Base-by-base conservation (phyloP, 73 alveolate species). In the Effrenium voratum region DNA sequence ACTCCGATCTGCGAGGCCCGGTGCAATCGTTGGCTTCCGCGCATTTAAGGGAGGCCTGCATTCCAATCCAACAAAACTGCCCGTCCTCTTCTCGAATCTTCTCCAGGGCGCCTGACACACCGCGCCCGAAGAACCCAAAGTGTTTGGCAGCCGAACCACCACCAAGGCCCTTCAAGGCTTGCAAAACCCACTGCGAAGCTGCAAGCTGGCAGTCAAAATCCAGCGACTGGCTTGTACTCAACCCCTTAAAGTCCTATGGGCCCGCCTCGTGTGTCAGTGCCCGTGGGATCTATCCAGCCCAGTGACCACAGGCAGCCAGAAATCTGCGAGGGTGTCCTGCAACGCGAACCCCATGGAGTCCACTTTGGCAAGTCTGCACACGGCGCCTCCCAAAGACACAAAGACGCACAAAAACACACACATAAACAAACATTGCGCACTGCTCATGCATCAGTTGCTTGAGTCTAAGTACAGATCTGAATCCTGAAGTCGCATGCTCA, bases 291-390 rank as follows among this genome's bases (percentile, higher is more conserved):
- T 3, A 79, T 43, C 97, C 97, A 90, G 13, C 97, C 97, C 57
- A 90, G 75, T 19, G 97, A 86, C 97, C 97, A 90, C 12, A 90
- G 87, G 55, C 97, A 90, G 32, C 97, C 97, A 34, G 86, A 79
- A 24, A 90, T 5, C 52, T 90, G 97, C 79, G 66, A 55, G 32
- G 97, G 97, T 38, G 75, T 90, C 97, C 97, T 90, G 68, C 45
- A 10, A 28, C 34, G 75, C 68, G 22, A 55, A 55, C n/a, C n/a
- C 6, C 28, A 22, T 2, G 72, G 72, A n/a, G n/a, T n/a, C n/a
- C n/a, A n/a, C n/a, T n/a, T n/a, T n/a, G n/a, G n/a, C n/a, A n/a
- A n/a, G n/a, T n/a, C n/a, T n/a, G n/a, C n/a, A n/a, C n/a, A n/a
- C n/a, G n/a, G n/a, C n/a, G n/a, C n/a, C n/a, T n/a, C n/a, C n/a